Base-by-base conservation (phyloP, 2,329 filamentous ascomycete species). In the Bipolaris oryzae region DNA sequence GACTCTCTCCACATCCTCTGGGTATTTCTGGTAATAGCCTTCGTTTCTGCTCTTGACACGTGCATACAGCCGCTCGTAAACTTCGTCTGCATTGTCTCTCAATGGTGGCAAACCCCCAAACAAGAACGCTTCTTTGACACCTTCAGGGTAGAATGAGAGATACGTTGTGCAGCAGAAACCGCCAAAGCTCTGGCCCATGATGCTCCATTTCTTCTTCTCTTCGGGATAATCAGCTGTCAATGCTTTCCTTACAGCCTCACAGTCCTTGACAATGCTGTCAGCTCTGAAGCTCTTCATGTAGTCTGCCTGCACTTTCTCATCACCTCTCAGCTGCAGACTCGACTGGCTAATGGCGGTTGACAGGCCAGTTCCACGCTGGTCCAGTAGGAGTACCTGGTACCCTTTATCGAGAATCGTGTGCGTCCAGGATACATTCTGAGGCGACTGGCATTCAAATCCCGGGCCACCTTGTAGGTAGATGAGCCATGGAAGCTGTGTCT, bases 121-220 rank as follows among this genome's bases (percentile, higher is more conserved):
- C 33, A 93, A 82, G 72, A 96, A 98, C 21, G 87, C 78, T 78
- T 98, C 94, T 28, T 87, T 86, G 21, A 98, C 77, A 1, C 90
- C 89, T 54, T 92, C 84, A 0, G 91, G 91, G 66, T 82, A 88
- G 73, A 90, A 87, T 2, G 90, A 95, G 15, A 98, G 84, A 74
- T 97, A 98, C 7, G 89, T 94, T 33, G 92, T 81, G 45, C 83
- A 84, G 70, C 92, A 91, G 76, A 96, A 97, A 1, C 94, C 94
- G 37, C 94, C 94, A 75, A 96, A 98, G 15, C 89, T 93, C 78
- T 97, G 94, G 7, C 94, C 94, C 60, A 96, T 89, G 28, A 95
- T 84, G 55, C 87, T 89, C 94, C 93, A 97, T 72, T 88, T 87
- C 73, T 87, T 85, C 72, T 89, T 87, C 45, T 89, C 85, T 20